Conservation (phyloP, 352 stramenopile species). For the Globisporangium radiosum region DNA sequence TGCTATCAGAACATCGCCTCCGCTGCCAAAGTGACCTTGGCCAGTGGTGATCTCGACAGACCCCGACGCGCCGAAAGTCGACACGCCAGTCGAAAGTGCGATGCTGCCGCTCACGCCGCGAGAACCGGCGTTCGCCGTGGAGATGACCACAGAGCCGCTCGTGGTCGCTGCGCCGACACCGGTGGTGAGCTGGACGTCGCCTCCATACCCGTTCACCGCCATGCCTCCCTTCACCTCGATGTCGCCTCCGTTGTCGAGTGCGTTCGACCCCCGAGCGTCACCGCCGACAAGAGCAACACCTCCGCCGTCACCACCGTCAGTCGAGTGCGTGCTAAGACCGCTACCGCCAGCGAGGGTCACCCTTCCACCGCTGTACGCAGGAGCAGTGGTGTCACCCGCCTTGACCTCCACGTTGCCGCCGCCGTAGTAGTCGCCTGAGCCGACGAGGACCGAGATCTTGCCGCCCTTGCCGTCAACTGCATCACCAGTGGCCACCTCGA, state of each 20-base stretch:
- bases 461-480: conserved; percentile 57
- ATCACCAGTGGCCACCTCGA: conserved; percentile 36
- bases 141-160: conserved; percentile 43
- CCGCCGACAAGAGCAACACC: conserved; percentile 78
- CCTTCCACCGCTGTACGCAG: conserved; percentile 43
- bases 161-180: conserved; percentile 46
- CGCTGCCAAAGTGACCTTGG: conserved; percentile 34
- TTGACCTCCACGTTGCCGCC: conserved; percentile 52
- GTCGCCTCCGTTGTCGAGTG: conserved; percentile 85
- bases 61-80: conserved; percentile 51
- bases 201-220: conserved; percentile 56
- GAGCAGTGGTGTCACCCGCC: conserved; percentile 53
- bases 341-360: conserved; percentile 40
- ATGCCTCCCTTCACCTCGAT: conserved; percentile 73
- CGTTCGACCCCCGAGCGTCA: conserved; percentile 80
- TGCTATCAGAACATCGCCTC: conserved; percentile 39
- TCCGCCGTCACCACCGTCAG: conserved; percentile 89
- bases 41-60: conserved; percentile 49
- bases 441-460: conserved; percentile 46
- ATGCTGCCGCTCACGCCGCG: conserved; percentile 49
- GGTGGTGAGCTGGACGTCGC: conserved; percentile 37
- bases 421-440: conserved; percentile 43
- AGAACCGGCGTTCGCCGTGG: conserved; percentile 36
- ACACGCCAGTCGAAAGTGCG: conserved; percentile 25
- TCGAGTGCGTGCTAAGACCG: conserved; percentile 65